phyloP scores from a whole-genome alignment of 2,329 filamentous ascomycete genomes.

The Tricladium varicosporioides region DNA sequence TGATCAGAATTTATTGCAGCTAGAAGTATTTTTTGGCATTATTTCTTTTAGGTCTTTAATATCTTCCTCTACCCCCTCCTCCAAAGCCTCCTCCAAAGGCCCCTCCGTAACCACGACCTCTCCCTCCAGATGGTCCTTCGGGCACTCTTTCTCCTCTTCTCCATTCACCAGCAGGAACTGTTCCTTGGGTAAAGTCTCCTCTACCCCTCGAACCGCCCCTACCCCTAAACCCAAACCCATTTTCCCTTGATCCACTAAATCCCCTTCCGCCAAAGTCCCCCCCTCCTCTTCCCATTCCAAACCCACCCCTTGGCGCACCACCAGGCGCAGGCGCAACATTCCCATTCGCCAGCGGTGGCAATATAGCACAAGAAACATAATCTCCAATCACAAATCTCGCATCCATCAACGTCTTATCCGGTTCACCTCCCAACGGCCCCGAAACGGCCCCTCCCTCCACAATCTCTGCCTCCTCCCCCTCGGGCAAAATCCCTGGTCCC shows the following conservation, averaged over 20 bases:
- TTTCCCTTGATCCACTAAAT: conserved; percentile 36
- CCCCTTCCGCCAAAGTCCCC: conserved; percentile 38
- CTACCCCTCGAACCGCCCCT: conserved; percentile 37
- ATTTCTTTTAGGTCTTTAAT: conserved; percentile 19
- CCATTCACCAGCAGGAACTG: conserved; percentile 58
- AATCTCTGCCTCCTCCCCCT: conserved; percentile 37
- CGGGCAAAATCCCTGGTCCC: conserved; percentile 41
- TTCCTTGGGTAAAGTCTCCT: conserved; percentile 41
- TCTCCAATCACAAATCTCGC: conserved; percentile 85
- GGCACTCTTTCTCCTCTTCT: conserved; percentile 63
- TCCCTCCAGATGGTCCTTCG: conserved; percentile 43
- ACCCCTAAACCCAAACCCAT: conserved; percentile 35
- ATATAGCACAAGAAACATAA: conserved; percentile 78
- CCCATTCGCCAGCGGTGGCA: conserved; percentile 73
- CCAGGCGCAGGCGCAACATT: conserved; percentile 64
- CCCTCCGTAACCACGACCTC: conserved; percentile 46
- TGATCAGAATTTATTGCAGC: background rate
- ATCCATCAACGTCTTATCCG: conserved; percentile 72
- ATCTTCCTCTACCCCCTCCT: conserved; percentile 48
- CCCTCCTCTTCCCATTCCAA: conserved; percentile 30
- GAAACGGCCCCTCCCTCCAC: conserved; percentile 31
- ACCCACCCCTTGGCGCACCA: conserved; percentile 41
- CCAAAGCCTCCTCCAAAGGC: conserved; percentile 38
- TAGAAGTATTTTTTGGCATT: conserved; percentile 7
- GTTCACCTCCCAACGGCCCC: conserved; percentile 52